Base-by-base conservation (phyloP, 768 basidiomycete species). In the Crassisporium funariophilum region DNA sequence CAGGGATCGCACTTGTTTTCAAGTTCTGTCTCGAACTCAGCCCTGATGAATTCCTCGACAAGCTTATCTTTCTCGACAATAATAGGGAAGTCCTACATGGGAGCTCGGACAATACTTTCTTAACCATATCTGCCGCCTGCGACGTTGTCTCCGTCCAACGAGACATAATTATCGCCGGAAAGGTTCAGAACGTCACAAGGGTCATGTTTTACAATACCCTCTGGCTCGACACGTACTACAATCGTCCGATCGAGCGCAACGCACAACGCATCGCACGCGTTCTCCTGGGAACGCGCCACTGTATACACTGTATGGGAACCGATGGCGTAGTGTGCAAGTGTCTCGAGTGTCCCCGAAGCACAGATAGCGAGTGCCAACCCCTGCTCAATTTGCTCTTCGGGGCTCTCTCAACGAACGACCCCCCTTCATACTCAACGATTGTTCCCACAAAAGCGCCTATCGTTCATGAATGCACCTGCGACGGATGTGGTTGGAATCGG, bases 131-230 rank as follows among this genome's bases (percentile, higher is more conserved):
- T 19, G 37, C 53, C 24, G 56, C 50, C 9, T 44, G 46, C 34
- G 42, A 54, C 37, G 33, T 57, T 19, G 50, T 57, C 21, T 46
- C 42, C 7, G 20, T 57, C 35, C 41, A 54, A 29, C 46, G 53
- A 23, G 47, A 57, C 35, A 54, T 57, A 25, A 11, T 54, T 16
- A 49, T 57, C 24, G 47, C 47, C 7, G 56, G 56, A 21, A 50
- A 50, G 44, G 53, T 57, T 19, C 50, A 54, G 47, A 47, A 57
- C 8, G 50, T 50, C 19, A 54, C 50, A 13, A 52, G 49, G 12
- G 53, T 57, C 15, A 57, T 57, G 56, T 57, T 57, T 41, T 57
- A 46, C 47, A 51, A 48, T 15, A 43, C 56, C 4, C 36, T 41
- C 4, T 57, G 56, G 56, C 44, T 57, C 12, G 50, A 52, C 22